Conservation (phyloP, 2,329 filamentous ascomycete genomes). For the Hypoxylon sp. region DNA sequence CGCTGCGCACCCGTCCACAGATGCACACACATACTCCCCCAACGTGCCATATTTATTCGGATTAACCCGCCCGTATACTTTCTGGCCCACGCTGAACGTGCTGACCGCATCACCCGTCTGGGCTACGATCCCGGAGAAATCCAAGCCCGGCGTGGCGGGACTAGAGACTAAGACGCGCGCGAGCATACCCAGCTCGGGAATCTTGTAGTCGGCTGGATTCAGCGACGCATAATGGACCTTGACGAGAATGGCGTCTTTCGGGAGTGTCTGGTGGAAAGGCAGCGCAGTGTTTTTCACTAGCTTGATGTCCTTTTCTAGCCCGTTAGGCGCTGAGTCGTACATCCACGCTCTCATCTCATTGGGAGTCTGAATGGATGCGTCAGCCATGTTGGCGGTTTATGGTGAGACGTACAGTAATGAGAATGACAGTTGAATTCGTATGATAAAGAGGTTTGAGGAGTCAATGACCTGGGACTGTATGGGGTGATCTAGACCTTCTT, state of each 20-base stretch:
- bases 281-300: slow-evolving; percentile 57
- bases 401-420: neutral
- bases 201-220: slow-evolving; percentile 75
- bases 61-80: slow-evolving; percentile 58
- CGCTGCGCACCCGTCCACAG: slow-evolving; percentile 48
- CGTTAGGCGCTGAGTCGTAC: slow-evolving; percentile 59
- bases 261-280: slow-evolving; percentile 53
- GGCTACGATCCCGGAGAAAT: slow-evolving; percentile 61
- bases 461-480: too few species aligned
- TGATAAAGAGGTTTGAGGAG: neutral
- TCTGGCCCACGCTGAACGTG: slow-evolving; percentile 54
- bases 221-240: slow-evolving; percentile 64
- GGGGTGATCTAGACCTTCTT: too few species aligned
- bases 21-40: slow-evolving; percentile 55
- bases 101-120: slow-evolving; percentile 44
- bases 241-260: slow-evolving; percentile 64
- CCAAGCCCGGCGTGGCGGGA: slow-evolving; percentile 62
- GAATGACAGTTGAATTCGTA: neutral
- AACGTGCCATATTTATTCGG: slow-evolving; percentile 55
- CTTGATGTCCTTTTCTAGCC: slow-evolving; percentile 65
- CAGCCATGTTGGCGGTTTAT: slow-evolving; percentile 8
- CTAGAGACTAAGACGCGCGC: slow-evolving; percentile 53
- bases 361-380: neutral
- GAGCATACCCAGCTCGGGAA: slow-evolving; percentile 62
- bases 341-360: slow-evolving; percentile 68